These are phyloP conservation scores for Rhodofomes roseus DNA, from an alignment of 1,284 basidiomycete genomes.

Conservation along the genomic window DNA sequence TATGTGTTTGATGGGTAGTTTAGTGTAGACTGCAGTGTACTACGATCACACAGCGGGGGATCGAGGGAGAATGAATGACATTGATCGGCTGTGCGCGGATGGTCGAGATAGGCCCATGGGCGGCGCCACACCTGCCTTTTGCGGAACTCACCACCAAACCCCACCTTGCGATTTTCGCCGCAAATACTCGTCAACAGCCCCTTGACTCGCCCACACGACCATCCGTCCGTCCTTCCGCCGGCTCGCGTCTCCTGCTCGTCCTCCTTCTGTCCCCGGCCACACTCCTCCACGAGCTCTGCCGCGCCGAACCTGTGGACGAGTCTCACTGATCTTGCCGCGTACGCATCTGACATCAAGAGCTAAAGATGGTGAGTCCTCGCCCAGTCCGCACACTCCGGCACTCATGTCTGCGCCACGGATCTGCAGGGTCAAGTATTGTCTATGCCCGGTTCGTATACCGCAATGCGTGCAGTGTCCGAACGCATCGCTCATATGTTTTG, in stretches of 20 bases:
- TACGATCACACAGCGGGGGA: neutral
- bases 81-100: neutral
- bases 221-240: conserved; percentile 1
- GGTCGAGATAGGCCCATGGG: neutral
- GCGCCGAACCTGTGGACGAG: neutral
- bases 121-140: conserved; percentile 13
- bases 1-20: too few species aligned
- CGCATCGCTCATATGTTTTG: neutral
- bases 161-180: conserved; percentile 20
- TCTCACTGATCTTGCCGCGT: neutral
- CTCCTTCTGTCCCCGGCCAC: neutral
- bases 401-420: neutral
- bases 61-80: neutral
- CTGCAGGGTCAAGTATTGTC: conserved; percentile 72
- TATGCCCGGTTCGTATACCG: conserved; percentile 50
- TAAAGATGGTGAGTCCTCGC: conserved; percentile 15
- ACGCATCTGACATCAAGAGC: neutral
- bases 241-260: neutral
- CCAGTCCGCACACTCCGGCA: neutral
- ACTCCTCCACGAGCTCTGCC: neutral
- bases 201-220: conserved; percentile 25
- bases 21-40: too few species aligned
- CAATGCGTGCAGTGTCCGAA: neutral
- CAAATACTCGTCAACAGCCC: conserved; percentile 26
- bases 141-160: conserved; percentile 22